Conservation (phyloP, 148 eudicot species). For the Gaultheria prostrata region DNA sequence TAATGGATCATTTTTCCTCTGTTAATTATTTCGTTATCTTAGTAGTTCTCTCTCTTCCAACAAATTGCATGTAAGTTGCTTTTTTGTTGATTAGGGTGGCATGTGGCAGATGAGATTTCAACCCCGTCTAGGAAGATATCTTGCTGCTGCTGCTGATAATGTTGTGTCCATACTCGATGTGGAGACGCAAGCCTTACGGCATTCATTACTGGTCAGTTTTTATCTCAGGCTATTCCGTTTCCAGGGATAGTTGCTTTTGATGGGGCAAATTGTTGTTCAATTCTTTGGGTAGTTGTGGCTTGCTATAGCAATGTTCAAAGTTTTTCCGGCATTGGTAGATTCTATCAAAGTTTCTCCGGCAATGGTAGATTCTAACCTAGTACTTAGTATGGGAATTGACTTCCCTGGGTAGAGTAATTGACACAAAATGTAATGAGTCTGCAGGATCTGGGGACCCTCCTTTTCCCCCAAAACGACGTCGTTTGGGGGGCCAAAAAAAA, state of each 20-base stretch:
- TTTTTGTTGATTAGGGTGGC: conserved; percentile 50
- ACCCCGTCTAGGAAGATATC: conserved; percentile 76
- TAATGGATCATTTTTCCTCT: neutral
- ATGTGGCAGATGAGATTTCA: conserved; percentile 85
- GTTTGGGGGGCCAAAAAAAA: too few relatives aligned
- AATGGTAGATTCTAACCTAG: neutral
- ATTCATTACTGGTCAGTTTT: conserved; percentile 61
- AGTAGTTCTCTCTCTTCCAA: neutral
- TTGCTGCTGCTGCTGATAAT: conserved; percentile 85
- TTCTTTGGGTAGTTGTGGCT: neutral
- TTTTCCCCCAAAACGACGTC: too few relatives aligned
- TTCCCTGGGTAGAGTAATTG: neutral
- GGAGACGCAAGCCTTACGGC: conserved; percentile 70
- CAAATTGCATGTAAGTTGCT: neutral
- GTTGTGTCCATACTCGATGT: conserved; percentile 72
- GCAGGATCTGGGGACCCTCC: too few relatives aligned
- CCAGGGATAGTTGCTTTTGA: neutral
- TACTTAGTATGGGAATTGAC: neutral
- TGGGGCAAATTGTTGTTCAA: neutral
- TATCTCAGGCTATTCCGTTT: neutral
- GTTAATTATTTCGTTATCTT: neutral
- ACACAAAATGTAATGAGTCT: too few relatives aligned
- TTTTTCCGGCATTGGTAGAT: neutral
- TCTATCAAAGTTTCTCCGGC: neutral
- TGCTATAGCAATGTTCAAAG: neutral